Conservation (phyloP, 495 filamentous ascomycete genomes). For the Evansstolkia leycettana region DNA sequence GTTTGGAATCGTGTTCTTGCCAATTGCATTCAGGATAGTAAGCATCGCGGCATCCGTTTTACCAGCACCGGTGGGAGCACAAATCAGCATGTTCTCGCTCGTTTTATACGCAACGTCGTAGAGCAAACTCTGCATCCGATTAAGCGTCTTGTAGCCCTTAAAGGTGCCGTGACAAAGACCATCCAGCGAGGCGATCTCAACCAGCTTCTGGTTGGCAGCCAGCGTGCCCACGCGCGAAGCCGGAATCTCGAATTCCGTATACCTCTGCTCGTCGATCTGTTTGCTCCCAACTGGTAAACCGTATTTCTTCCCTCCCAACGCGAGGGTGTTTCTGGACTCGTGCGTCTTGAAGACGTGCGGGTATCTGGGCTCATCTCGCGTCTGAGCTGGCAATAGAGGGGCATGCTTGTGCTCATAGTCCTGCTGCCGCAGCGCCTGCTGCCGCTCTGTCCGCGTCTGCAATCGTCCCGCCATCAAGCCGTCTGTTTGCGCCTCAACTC, state of each 20-base stretch:
- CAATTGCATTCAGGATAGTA: slow-evolving; percentile 77
- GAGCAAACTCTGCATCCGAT: slow-evolving; percentile 95
- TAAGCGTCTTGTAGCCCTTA: slow-evolving; percentile 82
- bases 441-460: slow-evolving; percentile 63
- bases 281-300: slow-evolving; percentile 55
- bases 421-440: slow-evolving; percentile 56
- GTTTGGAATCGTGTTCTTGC: slow-evolving; percentile 70
- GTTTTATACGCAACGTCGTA: slow-evolving; percentile 93
- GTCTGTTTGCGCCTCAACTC: slow-evolving; percentile 28
- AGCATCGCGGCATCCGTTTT: slow-evolving; percentile 99
- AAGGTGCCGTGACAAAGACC: slow-evolving; percentile 86
- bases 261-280: slow-evolving; percentile 52
- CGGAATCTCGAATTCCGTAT: slow-evolving; percentile 80
- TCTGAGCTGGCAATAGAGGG: slow-evolving; percentile 45
- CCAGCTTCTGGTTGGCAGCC: slow-evolving; percentile 54
- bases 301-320: slow-evolving; percentile 63
- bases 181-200: slow-evolving; percentile 74
- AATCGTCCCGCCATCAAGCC: slow-evolving; percentile 44
- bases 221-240: slow-evolving; percentile 69
- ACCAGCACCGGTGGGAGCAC: slow-evolving; percentile 93
- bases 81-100: slow-evolving; percentile 97
- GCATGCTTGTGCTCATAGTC: slow-evolving; percentile 78
- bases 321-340: slow-evolving; percentile 71
- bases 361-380: slow-evolving; percentile 56
- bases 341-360: slow-evolving; percentile 86